A percentile compares a stretch with the other conserved stretches of the same genome.
phyloP scores from a whole-genome alignment of 768 basidiomycete genomes.

The Xerocomellus chrysenteron region DNA sequence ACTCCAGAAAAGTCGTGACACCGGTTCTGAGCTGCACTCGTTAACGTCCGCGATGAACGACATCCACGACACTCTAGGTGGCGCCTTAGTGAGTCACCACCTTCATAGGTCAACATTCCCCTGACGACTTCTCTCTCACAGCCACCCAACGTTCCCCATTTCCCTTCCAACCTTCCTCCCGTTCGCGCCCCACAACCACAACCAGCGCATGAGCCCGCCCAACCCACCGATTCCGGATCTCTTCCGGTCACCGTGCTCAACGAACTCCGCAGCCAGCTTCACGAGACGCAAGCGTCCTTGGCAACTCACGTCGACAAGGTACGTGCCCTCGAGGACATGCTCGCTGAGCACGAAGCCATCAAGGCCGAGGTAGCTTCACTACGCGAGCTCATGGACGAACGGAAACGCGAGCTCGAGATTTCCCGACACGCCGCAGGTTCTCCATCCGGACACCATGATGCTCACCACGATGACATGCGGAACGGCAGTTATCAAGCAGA shows the following conservation, averaged over 20 bases:
- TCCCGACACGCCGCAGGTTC: constrained; percentile 23
- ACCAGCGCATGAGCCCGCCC: constrained; percentile 24
- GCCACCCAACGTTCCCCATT: constrained; percentile 62
- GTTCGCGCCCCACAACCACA: constrained; percentile 46
- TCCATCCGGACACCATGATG: constrained; percentile 24
- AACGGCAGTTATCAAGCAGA: constrained; percentile 40
- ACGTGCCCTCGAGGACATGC: constrained; percentile 73
- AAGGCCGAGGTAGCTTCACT: constrained; percentile 74
- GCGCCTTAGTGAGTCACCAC: constrained; percentile 59
- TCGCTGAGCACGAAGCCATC: constrained; percentile 83
- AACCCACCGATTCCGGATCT: constrained; percentile 28
- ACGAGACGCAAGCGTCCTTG: constrained; percentile 79
- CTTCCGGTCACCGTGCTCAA: constrained; percentile 36
- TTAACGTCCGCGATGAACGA: constrained; percentile 80
- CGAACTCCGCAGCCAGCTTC: constrained; percentile 79
- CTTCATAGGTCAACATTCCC: not conserved
- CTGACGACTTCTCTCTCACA: constrained; percentile 29
- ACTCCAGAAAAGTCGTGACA: constrained; percentile 94
- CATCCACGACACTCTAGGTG: constrained; percentile 90
- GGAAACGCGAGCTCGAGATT: constrained; percentile 48
- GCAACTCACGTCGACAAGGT: constrained; percentile 80
- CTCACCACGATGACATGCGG: constrained; percentile 18
- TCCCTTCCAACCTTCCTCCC: constrained; percentile 64
- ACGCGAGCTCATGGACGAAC: constrained; percentile 69
- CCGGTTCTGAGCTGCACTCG: constrained; percentile 78